phyloP scores from a whole-genome alignment of 2,329 filamentous ascomycete genomes.

The Alternaria brassicae region DNA sequence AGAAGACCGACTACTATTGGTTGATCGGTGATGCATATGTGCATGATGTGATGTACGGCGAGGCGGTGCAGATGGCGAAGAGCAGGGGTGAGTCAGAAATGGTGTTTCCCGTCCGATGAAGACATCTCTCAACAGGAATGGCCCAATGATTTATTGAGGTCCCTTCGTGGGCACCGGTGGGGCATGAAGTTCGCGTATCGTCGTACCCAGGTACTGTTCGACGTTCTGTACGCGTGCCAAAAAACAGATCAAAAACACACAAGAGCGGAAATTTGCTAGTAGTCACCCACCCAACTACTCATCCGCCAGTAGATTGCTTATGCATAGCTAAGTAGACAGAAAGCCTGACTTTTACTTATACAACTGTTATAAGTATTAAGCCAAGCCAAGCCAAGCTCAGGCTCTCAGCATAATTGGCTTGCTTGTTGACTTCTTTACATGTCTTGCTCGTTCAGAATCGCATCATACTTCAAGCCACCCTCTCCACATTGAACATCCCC shows the following conservation, averaged over 20 bases:
- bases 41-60: not conserved
- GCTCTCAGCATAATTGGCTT: too few species aligned
- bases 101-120: not conserved
- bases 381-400: too few species aligned
- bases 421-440: too few species aligned
- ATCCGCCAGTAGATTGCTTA: not conserved
- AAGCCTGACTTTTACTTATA: not conserved
- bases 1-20: rapidly evolving
- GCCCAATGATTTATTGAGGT: too few species aligned
- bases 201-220: too few species aligned
- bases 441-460: too few species aligned
- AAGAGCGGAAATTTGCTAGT: not conserved
- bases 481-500: too few species aligned
- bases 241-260: not conserved
- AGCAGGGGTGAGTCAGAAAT: not conserved
- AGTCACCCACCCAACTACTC: not conserved
- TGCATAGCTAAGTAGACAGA: not conserved
- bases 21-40: rapidly evolving
- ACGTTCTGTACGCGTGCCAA: not conserved
- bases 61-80: not conserved
- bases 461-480: too few species aligned
- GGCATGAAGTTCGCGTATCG: too few species aligned
- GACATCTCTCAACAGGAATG: not conserved
- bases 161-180: too few species aligned
- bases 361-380: too few species aligned